Base-by-base conservation (phyloP, 495 filamentous ascomycete species). In the Bombardia bombarda region DNA sequence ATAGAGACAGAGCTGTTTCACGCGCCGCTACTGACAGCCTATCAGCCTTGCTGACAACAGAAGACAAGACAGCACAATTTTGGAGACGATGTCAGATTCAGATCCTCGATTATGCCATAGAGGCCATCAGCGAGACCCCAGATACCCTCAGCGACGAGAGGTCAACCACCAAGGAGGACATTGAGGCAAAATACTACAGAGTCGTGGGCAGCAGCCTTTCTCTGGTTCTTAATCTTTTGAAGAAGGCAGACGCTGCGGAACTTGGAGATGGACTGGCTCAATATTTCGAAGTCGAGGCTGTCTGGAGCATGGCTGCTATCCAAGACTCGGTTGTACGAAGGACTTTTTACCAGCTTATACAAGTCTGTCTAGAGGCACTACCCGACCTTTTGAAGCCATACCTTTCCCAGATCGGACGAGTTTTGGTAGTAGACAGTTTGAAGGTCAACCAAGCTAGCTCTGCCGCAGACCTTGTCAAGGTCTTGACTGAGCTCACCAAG, bases 91-190 rank as follows among this genome's bases (percentile, higher is more conserved):
- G 84, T 51, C 83, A 90, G 50, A 57, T 60, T 10, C 72, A 79
- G 8, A 87, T 94, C 30, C 63, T 96, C 36, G 79, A 89, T 17
- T 95, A 86, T 62, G 85, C 86, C 32, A 76, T 72, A 30, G 78
- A 86, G 63, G 86, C 86, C 14, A 70, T 90, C 24, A 76, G 82
- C 35, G 90, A 99, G 62, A 87, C 82, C 2, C 62, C 79, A 2
- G 68, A 79, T 20, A 92, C 87, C 0, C 67, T 99, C 35, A 95
- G 89, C 56, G 93, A 97, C 58, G 83, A 90, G 60, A 75, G 89
- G 40, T 86, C 79, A 5, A 80, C 84, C 21, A 90, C 80, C 45
- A 68, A 82, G 9, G 90, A 96, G 51, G 92, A 99, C 53, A 77
- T 85, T 1, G 70, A 85, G 43, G 78, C 80, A 2, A 96, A 95